Conservation (phyloP, 2,329 filamentous ascomycete species). For the Didymella exigua region DNA sequence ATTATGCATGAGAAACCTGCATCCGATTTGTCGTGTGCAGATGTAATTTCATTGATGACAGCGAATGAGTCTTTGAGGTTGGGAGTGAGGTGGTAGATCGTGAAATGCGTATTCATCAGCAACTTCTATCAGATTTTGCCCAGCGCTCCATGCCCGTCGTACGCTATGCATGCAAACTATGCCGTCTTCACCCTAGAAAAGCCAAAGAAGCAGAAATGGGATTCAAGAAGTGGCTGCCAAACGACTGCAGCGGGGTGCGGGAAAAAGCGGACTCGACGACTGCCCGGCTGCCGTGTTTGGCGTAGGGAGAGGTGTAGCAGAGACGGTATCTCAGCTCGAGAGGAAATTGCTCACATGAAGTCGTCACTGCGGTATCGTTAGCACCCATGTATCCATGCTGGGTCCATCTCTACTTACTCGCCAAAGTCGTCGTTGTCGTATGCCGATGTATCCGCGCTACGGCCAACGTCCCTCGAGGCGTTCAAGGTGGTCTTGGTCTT, state of each 20-base stretch:
- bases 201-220: slow-evolving; percentile 11
- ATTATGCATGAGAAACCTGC: background rate
- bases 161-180: slow-evolving; percentile 22
- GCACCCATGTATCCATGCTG: background rate
- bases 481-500: slow-evolving; percentile 92
- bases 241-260: background rate
- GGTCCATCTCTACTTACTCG: slow-evolving; percentile 68
- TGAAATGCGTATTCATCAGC: slow-evolving; percentile 4
- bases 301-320: slow-evolving; percentile 14
- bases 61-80: background rate
- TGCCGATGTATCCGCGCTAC: slow-evolving; percentile 69
- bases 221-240: slow-evolving; percentile 2
- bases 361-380: slow-evolving; percentile 43
- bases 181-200: slow-evolving; percentile 8
- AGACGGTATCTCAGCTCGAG: slow-evolving; percentile 3
- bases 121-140: slow-evolving; percentile 3
- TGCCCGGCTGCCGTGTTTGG: slow-evolving; percentile 15
- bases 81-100: background rate
- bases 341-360: slow-evolving; percentile 42
- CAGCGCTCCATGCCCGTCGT: background rate
- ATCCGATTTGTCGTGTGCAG: background rate
- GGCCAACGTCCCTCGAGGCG: slow-evolving; percentile 63
- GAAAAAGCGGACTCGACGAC: slow-evolving; percentile 8
- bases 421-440: slow-evolving; percentile 87
- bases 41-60: background rate